Evolutionary conservation across 2,329 filamentous ascomycete species (phyloP).

Genomic region (Gaeumannomyces sp.): DNA sequence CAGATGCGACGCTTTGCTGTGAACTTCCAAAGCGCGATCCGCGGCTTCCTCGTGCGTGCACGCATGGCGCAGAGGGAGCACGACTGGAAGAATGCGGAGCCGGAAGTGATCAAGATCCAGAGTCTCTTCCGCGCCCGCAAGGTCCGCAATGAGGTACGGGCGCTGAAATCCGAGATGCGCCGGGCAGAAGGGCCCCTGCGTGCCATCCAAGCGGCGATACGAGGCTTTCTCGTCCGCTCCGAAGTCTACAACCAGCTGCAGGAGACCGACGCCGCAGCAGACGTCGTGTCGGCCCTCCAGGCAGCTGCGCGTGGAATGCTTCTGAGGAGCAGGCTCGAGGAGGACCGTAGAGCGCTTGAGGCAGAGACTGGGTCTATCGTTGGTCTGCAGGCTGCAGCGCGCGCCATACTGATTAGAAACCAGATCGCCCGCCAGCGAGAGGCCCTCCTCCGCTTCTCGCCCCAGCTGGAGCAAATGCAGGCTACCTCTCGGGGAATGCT

Average conservation of each 20-base stretch:
- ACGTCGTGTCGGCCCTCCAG: slow-evolving; percentile 54
- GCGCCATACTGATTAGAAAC: slow-evolving; percentile 54
- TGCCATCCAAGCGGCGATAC: slow-evolving; percentile 58
- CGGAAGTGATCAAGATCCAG: slow-evolving; percentile 72
- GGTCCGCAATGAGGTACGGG: slow-evolving; percentile 51
- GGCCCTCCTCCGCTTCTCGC: slow-evolving; percentile 42
- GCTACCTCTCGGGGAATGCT: slow-evolving; percentile 41
- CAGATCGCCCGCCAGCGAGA: slow-evolving; percentile 46
- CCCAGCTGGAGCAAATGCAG: slow-evolving; percentile 45
- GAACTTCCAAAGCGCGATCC: slow-evolving; percentile 69
- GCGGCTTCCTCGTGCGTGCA: slow-evolving; percentile 68
- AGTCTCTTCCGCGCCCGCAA: slow-evolving; percentile 70
- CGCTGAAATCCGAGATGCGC: slow-evolving; percentile 52
- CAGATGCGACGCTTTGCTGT: slow-evolving; percentile 78
- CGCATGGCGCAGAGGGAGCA: slow-evolving; percentile 56
- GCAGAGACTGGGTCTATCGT: slow-evolving; percentile 43
- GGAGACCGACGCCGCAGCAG: slow-evolving; percentile 46
- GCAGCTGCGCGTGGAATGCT: slow-evolving; percentile 62
- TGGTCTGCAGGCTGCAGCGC: slow-evolving; percentile 58
- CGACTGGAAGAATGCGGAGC: slow-evolving; percentile 64
- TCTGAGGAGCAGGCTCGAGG: slow-evolving; percentile 48
- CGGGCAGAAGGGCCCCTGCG: slow-evolving; percentile 57
- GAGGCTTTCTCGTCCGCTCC: slow-evolving; percentile 61
- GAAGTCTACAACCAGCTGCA: slow-evolving; percentile 48
- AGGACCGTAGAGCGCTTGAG: slow-evolving; percentile 47